Percentiles rank a stretch among this genome's conserved stretches.
Conservation (phyloP, 495 filamentous ascomycete genomes). For the Podospora conica region DNA sequence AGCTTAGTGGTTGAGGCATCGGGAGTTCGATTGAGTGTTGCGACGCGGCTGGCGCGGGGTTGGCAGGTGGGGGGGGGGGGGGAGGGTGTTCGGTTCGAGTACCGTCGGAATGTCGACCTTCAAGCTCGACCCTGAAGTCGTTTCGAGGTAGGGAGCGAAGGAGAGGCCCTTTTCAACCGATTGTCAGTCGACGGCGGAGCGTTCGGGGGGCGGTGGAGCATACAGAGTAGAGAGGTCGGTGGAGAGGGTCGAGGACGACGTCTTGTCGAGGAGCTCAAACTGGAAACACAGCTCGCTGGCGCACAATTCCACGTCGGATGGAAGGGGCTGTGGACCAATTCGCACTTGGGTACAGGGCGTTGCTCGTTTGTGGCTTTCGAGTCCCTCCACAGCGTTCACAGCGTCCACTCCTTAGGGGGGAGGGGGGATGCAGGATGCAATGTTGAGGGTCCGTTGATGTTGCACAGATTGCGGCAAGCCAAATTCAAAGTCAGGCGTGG, state of each 20-base stretch:
- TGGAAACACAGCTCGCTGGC: neutral
- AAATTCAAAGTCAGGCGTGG: conserved; percentile 12
- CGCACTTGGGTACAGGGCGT: neutral
- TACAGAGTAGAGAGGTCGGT: neutral
- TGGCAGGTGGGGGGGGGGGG: neutral
- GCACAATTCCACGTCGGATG: neutral
- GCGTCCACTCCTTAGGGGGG: neutral
- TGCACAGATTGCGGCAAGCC: conserved; percentile 8
- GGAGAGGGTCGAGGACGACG: neutral
- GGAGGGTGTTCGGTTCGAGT: neutral
- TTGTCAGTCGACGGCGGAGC: neutral
- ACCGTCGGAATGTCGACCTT: neutral
- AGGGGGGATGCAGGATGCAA: neutral
- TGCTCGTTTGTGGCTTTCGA: neutral
- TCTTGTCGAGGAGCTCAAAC: neutral
- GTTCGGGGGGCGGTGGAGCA: neutral
- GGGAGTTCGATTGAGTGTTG: conserved; percentile 13
- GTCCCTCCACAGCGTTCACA: neutral
- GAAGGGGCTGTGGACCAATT: neutral
- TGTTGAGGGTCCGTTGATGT: neutral
- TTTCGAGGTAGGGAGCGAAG: neutral
- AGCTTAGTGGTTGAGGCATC: conserved; percentile 77
- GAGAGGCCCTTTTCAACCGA: neutral
- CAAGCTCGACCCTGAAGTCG: no score
- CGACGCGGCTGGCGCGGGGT: conserved; percentile 1